Evolutionary conservation across 2,329 filamentous ascomycete species (phyloP).

Genomic region (Sclerotinia glacialis): DNA sequence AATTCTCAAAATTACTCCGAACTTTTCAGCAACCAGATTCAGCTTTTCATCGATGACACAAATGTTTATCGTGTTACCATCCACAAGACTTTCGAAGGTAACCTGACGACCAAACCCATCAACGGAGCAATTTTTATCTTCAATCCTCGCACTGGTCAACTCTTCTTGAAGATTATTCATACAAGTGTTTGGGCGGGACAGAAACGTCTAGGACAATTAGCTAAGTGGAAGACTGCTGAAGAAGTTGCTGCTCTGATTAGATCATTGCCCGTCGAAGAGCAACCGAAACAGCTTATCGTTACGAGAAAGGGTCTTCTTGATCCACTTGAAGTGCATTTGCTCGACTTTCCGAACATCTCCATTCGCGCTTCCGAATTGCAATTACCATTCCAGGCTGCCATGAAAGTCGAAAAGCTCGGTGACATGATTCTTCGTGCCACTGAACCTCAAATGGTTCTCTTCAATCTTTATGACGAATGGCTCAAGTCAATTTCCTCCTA

Average conservation of each 20-base stretch:
- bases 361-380: slow-evolving; percentile 96
- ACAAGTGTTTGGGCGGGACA: slow-evolving; percentile 99
- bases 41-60: slow-evolving; percentile 98
- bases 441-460: slow-evolving; percentile 99
- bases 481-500: slow-evolving; percentile 97
- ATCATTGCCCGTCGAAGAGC: slow-evolving; percentile 93
- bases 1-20: slow-evolving; percentile 99
- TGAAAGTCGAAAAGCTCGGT: slow-evolving; percentile 99
- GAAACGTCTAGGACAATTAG: slow-evolving; percentile 96
- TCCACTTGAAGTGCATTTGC: slow-evolving; percentile 92
- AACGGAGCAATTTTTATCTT: slow-evolving; percentile 99
- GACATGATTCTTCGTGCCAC: slow-evolving; percentile 98
- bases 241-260: slow-evolving; percentile 97
- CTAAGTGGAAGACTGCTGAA: slow-evolving; percentile 99
- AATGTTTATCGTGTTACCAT: slow-evolving; percentile 99
- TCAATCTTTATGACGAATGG: slow-evolving; percentile 99
- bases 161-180: slow-evolving; percentile 99
- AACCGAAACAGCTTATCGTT: slow-evolving; percentile 97
- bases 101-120: slow-evolving; percentile 98
- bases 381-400: slow-evolving; percentile 96
- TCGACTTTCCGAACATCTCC: slow-evolving; percentile 98
- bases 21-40: slow-evolving; percentile 97
- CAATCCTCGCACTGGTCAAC: slow-evolving; percentile 95
- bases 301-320: slow-evolving; percentile 96
- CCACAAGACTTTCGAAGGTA: slow-evolving; percentile 99